These are phyloP conservation scores for Luvunga scandens DNA, from an alignment of 345 rosid species.

Conservation along the genomic window DNA sequence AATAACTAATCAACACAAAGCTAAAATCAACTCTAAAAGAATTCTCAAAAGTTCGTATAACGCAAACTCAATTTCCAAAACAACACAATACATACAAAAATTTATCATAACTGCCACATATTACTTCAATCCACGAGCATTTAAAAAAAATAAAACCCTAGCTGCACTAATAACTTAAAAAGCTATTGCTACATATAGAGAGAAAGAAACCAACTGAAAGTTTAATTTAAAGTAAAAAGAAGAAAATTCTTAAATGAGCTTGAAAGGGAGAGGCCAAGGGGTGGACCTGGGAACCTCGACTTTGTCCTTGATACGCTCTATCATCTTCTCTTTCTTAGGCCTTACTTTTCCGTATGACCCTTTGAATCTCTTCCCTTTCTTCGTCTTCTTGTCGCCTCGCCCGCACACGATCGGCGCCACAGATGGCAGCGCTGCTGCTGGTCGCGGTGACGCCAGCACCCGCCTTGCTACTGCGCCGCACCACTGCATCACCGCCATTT, in stretches of 20 bases:
- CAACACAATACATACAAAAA: background rate
- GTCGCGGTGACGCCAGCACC: conserved; percentile 37
- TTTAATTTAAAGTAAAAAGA: background rate
- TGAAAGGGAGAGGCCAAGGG: conserved; percentile 99
- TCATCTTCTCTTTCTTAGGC: conserved; percentile 91
- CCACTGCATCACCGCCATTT: conserved; percentile 61
- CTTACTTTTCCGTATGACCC: conserved; percentile 86
- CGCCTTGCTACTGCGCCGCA: conserved; percentile 60
- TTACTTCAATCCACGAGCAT: background rate
- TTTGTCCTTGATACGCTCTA: conserved; percentile 81
- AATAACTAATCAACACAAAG: background rate
- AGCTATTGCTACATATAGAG: background rate
- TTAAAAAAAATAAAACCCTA: background rate
- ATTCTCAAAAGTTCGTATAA: background rate
- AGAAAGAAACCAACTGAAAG: background rate
- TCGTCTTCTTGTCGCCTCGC: conserved; percentile 88
- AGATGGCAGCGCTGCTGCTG: conserved; percentile 20
- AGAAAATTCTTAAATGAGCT: conserved; percentile 55
- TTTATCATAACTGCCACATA: background rate
- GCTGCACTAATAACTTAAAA: background rate
- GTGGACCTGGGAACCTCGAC: conserved; percentile 94
- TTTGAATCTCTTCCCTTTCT: conserved; percentile 87
- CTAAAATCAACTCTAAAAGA: background rate
- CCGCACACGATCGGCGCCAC: conserved; percentile 65
- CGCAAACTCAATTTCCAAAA: background rate